These are phyloP conservation scores for Termitomyces sp. DNA, from an alignment of 768 basidiomycete genomes.

Conservation along the genomic window DNA sequence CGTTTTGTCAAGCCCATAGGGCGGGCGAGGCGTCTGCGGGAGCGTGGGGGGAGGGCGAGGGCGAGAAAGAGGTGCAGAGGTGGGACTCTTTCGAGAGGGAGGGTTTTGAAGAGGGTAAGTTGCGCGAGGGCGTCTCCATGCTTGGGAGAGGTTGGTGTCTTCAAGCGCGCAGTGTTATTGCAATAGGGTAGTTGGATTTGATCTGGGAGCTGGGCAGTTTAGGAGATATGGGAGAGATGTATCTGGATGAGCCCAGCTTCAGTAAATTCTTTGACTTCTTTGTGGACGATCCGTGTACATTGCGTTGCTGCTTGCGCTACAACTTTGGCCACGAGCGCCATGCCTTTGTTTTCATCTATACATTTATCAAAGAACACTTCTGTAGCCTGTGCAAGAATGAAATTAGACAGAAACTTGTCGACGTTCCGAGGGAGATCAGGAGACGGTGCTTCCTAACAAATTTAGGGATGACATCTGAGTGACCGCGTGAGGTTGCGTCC, in stretches of 20 bases:
- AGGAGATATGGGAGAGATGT: slow-evolving; percentile 10
- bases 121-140: slow-evolving; percentile 86
- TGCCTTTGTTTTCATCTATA: slow-evolving; percentile 83
- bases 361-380: slow-evolving; percentile 97
- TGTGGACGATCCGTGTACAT: slow-evolving; percentile 79
- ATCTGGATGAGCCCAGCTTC: slow-evolving; percentile 92
- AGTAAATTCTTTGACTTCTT: slow-evolving; percentile 94
- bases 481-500: too few species aligned
- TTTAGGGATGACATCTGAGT: too few species aligned
- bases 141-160: slow-evolving; percentile 67
- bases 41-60: slow-evolving; percentile 68
- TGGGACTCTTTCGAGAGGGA: slow-evolving; percentile 85
- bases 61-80: slow-evolving; percentile 59
- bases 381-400: slow-evolving; percentile 90
- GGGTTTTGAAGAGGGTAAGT: slow-evolving; percentile 65
- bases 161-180: slow-evolving; percentile 84
- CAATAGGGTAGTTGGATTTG: slow-evolving; percentile 81
- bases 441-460: too few species aligned
- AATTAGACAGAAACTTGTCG: slow-evolving; percentile 83
- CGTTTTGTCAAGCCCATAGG: slow-evolving; percentile 79
- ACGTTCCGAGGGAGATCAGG: slow-evolving; percentile 93
- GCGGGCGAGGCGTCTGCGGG: slow-evolving; percentile 81
- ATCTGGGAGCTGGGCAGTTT: slow-evolving; percentile 42
- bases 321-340: slow-evolving; percentile 74
- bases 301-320: slow-evolving; percentile 72